Conservation (phyloP, 2,329 filamentous ascomycete species). For the Beauveria scarabaeidicola region DNA sequence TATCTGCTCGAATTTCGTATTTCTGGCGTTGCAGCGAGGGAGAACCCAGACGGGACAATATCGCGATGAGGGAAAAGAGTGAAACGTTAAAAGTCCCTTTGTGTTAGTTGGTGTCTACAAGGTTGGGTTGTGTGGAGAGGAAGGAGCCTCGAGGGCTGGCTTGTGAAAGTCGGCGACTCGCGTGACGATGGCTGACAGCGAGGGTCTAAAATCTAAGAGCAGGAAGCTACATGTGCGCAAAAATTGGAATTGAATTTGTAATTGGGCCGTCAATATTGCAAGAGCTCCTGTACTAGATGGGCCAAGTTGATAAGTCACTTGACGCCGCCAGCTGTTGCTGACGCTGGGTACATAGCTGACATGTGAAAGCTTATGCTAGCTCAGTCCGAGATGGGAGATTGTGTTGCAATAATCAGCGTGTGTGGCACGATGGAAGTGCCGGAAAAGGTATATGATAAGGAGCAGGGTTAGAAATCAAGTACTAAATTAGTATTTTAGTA, state of each 20-base stretch:
- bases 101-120: not conserved
- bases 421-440: too few species aligned
- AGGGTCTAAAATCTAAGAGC: not conserved
- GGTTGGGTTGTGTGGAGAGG: not conserved
- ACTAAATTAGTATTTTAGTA: too few species aligned
- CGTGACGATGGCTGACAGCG: not conserved
- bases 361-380: not conserved
- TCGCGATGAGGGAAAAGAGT: too few species aligned
- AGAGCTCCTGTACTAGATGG: not conserved
- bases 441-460: too few species aligned
- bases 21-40: too few species aligned
- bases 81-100: not conserved
- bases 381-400: too few species aligned
- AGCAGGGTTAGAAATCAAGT: too few species aligned
- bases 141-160: not conserved
- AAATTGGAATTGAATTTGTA: not conserved
- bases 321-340: not conserved
- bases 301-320: not conserved
- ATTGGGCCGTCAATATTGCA: not conserved
- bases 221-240: not conserved
- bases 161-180: not conserved
- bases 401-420: too few species aligned
- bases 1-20: not conserved
- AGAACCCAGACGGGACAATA: too few species aligned
- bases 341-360: not conserved